Conservation (phyloP, 1,139 yeast species). For the Geotrichum reessii region DNA sequence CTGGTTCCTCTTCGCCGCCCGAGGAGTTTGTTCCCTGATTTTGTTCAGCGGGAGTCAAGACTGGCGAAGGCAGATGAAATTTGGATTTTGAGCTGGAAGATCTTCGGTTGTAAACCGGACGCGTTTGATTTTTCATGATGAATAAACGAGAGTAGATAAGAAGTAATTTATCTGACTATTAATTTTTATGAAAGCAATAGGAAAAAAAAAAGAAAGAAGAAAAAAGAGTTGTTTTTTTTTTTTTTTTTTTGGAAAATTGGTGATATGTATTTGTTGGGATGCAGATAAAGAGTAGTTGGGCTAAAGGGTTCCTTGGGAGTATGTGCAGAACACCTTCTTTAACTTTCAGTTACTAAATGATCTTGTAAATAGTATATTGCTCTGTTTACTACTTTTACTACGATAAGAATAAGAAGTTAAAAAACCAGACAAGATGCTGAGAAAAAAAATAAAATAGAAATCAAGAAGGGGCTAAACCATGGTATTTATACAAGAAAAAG, state of each 20-base stretch:
- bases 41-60: slow-evolving; percentile 9
- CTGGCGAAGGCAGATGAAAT: slow-evolving; percentile 15
- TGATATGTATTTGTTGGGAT: not conserved
- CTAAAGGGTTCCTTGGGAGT: not conserved
- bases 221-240: not conserved
- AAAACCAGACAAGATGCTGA: too few relatives aligned
- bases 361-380: not conserved
- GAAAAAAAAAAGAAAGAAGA: not conserved
- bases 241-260: not conserved
- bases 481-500: not conserved
- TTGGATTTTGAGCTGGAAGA: not conserved
- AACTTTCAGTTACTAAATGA: not conserved
- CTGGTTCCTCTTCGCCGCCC: slow-evolving; percentile 26
- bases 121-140: slow-evolving; percentile 7
- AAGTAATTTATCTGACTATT: not conserved
- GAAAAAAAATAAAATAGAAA: not conserved
- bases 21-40: slow-evolving; percentile 10
- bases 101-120: slow-evolving; percentile 1
- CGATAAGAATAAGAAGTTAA: not conserved
- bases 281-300: not conserved
- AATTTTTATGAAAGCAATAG: not conserved
- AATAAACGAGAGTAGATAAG: not conserved
- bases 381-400: not conserved
- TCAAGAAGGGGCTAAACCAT: not conserved
- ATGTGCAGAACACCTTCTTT: not conserved